A percentile compares a stretch with the other conserved stretches of the same genome.
phyloP scores from a whole-genome alignment of 2,329 filamentous ascomycete genomes.

The Paracorniculantispora psalliotae region DNA sequence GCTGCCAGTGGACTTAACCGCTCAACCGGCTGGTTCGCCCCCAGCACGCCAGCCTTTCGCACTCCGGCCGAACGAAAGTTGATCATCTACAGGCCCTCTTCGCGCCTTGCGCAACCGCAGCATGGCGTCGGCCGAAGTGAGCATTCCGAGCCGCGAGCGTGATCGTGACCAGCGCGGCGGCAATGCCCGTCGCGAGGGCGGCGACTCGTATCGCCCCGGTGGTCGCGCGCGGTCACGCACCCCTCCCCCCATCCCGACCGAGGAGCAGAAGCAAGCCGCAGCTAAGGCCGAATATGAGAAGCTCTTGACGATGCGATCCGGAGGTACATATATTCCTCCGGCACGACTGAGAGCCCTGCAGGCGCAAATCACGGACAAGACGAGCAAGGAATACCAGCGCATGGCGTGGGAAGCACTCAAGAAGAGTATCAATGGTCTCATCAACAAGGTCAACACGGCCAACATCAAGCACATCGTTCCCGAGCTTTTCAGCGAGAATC shows the following conservation, averaged over 20 bases:
- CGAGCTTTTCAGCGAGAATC: conserved; percentile 90
- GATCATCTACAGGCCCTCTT: neutral
- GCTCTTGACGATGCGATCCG: conserved; percentile 85
- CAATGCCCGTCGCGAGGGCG: conserved; percentile 31
- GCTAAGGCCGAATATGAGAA: conserved; percentile 93
- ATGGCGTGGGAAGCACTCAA: conserved; percentile 99
- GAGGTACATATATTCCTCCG: conserved; percentile 93
- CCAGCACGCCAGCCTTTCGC: neutral
- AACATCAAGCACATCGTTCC: conserved; percentile 98
- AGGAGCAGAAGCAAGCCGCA: conserved; percentile 80
- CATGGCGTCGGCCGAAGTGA: conserved; percentile 44
- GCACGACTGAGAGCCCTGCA: conserved; percentile 86
- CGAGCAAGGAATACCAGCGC: conserved; percentile 93
- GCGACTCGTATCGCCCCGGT: conserved; percentile 46
- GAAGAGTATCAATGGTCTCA: conserved; percentile 96
- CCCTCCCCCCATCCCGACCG: conserved; percentile 47
- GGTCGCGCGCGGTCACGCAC: conserved; percentile 27
- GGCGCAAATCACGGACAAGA: conserved; percentile 94
- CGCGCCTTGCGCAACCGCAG: conserved; percentile 3
- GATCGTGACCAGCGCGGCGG: conserved; percentile 24
- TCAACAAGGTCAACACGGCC: conserved; percentile 97
- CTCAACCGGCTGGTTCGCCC: neutral
- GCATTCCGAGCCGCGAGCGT: conserved; percentile 34
- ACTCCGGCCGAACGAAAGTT: neutral
- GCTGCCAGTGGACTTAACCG: neutral